Evolutionary conservation across 768 basidiomycete genomes (phyloP).

Genomic region (Lyophyllum shimeji): DNA sequence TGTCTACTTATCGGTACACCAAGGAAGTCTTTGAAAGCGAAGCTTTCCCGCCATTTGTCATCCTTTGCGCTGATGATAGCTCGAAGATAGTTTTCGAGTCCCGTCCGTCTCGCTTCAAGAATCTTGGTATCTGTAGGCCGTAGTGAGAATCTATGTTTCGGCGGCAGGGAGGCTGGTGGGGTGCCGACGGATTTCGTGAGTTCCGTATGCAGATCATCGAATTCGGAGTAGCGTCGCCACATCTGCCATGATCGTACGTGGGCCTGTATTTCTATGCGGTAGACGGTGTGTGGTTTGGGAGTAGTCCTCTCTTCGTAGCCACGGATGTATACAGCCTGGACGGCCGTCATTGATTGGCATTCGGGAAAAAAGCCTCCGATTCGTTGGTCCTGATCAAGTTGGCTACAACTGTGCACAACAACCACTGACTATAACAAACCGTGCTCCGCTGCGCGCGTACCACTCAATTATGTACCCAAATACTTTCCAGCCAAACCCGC

Average conservation of each 20-base stretch:
- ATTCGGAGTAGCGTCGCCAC: constrained; percentile 94
- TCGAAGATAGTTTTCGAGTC: constrained; percentile 83
- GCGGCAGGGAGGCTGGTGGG: constrained; percentile 76
- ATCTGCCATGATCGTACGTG: constrained; percentile 92
- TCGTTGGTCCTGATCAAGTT: neutral
- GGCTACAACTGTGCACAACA: constrained; percentile 3
- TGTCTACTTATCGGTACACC: constrained; percentile 73
- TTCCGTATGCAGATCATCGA: constrained; percentile 82
- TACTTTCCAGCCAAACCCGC: constrained; percentile 42
- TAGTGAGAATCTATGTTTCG: constrained; percentile 75
- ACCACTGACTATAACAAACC: constrained; percentile 52
- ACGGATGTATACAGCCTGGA: constrained; percentile 74
- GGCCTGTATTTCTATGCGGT: constrained; percentile 81
- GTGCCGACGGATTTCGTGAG: constrained; percentile 77
- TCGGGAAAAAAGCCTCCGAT: neutral
- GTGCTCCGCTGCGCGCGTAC: constrained; percentile 37
- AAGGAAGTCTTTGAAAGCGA: constrained; percentile 84
- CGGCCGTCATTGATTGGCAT: constrained; percentile 55
- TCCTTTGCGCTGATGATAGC: constrained; percentile 84
- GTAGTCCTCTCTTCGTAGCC: constrained; percentile 63
- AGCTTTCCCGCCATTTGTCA: constrained; percentile 76
- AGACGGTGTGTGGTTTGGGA: constrained; percentile 82
- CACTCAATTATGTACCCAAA: constrained; percentile 39
- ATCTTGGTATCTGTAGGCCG: constrained; percentile 56
- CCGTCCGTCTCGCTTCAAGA: constrained; percentile 73